A percentile compares a stretch with the other conserved stretches of the same genome.
These are phyloP conservation scores for Blastomyces emzantsi DNA, from an alignment of 2,329 filamentous ascomycete genomes.

Conservation along the genomic window DNA sequence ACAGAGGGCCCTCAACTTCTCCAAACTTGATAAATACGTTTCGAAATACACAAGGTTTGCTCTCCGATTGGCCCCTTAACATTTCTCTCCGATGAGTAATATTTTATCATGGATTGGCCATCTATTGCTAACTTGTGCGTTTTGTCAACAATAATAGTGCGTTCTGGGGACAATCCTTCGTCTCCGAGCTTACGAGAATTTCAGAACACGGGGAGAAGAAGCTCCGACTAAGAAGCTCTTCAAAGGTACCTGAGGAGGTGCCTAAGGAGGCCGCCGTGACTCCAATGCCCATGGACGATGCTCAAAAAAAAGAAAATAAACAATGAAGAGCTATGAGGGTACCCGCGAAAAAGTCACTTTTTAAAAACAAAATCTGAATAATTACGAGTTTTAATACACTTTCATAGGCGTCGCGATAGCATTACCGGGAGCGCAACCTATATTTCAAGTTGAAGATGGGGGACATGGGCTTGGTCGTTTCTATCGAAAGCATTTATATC, in stretches of 20 bases:
- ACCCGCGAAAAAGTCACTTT: neutral
- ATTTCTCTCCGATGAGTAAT: neutral
- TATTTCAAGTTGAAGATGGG: neutral
- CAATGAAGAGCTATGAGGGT: neutral
- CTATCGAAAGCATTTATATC: neutral
- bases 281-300: neutral
- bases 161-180: constrained; percentile 94
- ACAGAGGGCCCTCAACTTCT: constrained; percentile 75
- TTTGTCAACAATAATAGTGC: constrained; percentile 47
- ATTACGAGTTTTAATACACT: neutral
- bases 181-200: constrained; percentile 64
- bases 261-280: neutral
- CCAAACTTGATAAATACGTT: constrained; percentile 88
- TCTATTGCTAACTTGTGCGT: constrained; percentile 17
- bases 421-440: neutral
- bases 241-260: neutral
- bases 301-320: neutral
- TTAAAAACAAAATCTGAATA: neutral
- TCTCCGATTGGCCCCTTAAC: neutral
- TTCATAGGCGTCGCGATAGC: neutral
- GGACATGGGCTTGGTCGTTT: neutral
- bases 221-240: constrained; percentile 29
- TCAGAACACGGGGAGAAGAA: constrained; percentile 45
- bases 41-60: constrained; percentile 82
- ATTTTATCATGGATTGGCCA: neutral